These are phyloP conservation scores for Alternaria postmessia DNA, from an alignment of 2,329 filamentous ascomycete genomes.

Conservation along the genomic window DNA sequence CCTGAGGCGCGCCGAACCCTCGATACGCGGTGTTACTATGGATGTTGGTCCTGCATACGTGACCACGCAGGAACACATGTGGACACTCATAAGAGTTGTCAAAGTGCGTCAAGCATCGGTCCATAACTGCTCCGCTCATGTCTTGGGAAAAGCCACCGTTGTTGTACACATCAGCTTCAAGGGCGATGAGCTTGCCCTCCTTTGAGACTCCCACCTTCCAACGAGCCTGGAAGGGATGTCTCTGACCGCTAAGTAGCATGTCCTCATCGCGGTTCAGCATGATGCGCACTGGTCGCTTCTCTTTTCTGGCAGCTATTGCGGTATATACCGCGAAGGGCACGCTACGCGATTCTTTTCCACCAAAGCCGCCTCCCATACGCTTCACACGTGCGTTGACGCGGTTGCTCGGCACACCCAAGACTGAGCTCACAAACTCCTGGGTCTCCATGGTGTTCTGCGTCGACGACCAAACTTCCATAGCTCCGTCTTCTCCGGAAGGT, in stretches of 20 bases:
- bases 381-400: constrained; percentile 91
- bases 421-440: constrained; percentile 75
- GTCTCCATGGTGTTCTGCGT: constrained; percentile 53
- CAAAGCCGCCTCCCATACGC: constrained; percentile 89
- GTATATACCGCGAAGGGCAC: constrained; percentile 83
- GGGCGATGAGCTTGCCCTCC: constrained; percentile 87
- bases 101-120: constrained; percentile 83
- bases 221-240: constrained; percentile 85
- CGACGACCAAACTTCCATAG: constrained; percentile 80
- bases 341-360: constrained; percentile 89
- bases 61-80: constrained; percentile 82
- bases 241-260: constrained; percentile 87
- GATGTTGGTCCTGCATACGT: constrained; percentile 90
- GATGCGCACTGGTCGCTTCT: constrained; percentile 80
- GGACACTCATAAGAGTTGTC: constrained; percentile 90
- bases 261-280: constrained; percentile 98
- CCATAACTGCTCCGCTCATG: constrained; percentile 77
- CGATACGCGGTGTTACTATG: constrained; percentile 97
- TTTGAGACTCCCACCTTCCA: constrained; percentile 95
- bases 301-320: constrained; percentile 85
- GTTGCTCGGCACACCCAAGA: constrained; percentile 82
- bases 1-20: constrained; percentile 93
- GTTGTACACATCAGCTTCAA: constrained; percentile 88
- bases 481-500: constrained; percentile 88
- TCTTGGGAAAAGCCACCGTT: constrained; percentile 83